These are phyloP conservation scores for Scytalidium lignicola DNA, from an alignment of 2,329 filamentous ascomycete species.

Conservation along the genomic window DNA sequence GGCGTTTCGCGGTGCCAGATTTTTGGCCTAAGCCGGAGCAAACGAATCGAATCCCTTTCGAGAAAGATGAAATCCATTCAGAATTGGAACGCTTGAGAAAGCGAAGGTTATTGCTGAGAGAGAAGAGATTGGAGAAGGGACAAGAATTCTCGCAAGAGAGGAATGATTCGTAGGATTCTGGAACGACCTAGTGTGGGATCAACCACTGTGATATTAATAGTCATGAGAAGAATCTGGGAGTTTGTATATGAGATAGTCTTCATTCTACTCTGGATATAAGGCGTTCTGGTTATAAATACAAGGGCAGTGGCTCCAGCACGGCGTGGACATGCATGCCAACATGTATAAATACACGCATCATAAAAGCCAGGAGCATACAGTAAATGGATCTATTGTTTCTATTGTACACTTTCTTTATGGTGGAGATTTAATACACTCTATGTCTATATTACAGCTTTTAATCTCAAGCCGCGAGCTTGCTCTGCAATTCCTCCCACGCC, in stretches of 20 bases:
- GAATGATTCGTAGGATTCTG: neutral
- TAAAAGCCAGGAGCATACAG: conserved; percentile 3
- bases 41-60: conserved; percentile 70
- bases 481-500: conserved; percentile 47
- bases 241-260: neutral
- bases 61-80: conserved; percentile 74
- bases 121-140: conserved; percentile 24
- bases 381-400: conserved; percentile 9
- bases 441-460: conserved; percentile 31
- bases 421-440: conserved; percentile 4
- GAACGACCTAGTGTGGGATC: neutral
- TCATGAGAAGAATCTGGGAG: neutral
- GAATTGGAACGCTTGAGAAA: conserved; percentile 46
- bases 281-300: neutral
- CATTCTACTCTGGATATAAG: neutral
- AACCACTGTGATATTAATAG: neutral
- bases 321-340: neutral
- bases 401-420: conserved; percentile 10
- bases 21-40: conserved; percentile 89
- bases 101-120: conserved; percentile 21
- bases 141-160: conserved; percentile 2
- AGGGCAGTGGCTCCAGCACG: neutral
- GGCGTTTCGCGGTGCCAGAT: conserved; percentile 78
- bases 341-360: neutral
- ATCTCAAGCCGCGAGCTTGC: conserved; percentile 42